Base-by-base conservation (phyloP, 768 basidiomycete genomes). In the Phylloporus sp. region DNA sequence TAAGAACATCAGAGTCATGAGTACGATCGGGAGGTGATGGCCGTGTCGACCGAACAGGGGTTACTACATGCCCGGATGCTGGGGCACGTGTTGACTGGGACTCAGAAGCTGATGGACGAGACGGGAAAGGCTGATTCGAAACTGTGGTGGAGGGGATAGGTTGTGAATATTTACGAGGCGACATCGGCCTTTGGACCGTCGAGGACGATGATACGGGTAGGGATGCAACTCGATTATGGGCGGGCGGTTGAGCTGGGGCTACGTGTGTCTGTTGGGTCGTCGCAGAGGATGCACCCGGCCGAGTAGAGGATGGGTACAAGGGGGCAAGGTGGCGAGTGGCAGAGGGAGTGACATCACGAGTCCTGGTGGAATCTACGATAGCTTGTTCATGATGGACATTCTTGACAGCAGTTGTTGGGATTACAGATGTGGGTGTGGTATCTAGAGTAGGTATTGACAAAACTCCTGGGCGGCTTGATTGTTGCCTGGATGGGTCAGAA, bases 1-100 rank as follows among this genome's bases (percentile, higher is more conserved):
- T 76, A 31, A 86, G 73, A 34, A 81, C 69, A 49, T 75, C 73
- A 9, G 78, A 75, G 41, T 84, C 83, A 47, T 77, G 64, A 34
- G 67, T 61, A 27, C 71, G 71, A 36, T 71, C 66, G 20, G 55
- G 64, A 31, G 67, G 51, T 26, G 61, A 53, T 13, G 51, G 38
- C 16, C 66, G 50, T 49, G 54, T 39, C 52, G 64, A 41, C 47
- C 63, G 67, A 7, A 58, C 47, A 56, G 70, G 65, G 6, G 71
- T 59, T 18, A 63, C 60, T 12, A 63, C 39, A 50, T 72, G 65
- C 1, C 64, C 72, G 23, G 70, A 55, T n/a, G 54, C 49, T 10
- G 70, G 61, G 8, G 52, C 63, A 20, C 72, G 62, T 38, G 64
- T 39, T 28, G 61, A 13, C 45, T 56, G 58, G 11, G 56, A n/a